Evolutionary conservation across 805 yeast species (phyloP).

Genomic region (Metschnikowia arizonensis): DNA sequence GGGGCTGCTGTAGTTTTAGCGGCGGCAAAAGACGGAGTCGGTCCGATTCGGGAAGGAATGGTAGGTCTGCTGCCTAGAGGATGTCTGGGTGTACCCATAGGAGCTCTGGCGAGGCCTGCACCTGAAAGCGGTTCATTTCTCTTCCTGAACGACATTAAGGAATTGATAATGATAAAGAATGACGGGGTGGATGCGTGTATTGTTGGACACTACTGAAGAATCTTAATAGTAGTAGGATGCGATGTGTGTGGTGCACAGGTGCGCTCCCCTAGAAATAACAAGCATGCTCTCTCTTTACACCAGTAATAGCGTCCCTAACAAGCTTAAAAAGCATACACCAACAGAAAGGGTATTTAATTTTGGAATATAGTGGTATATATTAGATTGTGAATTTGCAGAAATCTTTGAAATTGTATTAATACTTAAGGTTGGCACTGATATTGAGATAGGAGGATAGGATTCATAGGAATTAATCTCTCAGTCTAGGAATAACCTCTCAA

Average conservation of each 20-base stretch:
- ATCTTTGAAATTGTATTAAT: no score
- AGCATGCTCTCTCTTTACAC: neutral
- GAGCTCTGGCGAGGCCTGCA: slow-evolving; percentile 2
- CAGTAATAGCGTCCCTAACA: neutral
- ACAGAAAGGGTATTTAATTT: neutral
- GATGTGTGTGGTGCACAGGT: slow-evolving; percentile 1
- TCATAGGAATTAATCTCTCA: no score
- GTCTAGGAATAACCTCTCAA: no score
- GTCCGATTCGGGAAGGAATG: slow-evolving; percentile 3
- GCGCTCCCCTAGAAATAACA: neutral
- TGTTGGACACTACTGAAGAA: neutral
- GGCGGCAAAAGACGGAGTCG: neutral
- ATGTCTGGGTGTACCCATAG: slow-evolving; percentile 1
- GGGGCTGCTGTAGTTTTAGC: neutral
- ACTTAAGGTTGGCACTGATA: no score
- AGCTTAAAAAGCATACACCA: neutral
- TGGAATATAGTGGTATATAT: no score
- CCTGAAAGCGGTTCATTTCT: slow-evolving; percentile 46
- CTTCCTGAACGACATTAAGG: slow-evolving; percentile 53
- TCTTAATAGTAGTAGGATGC: neutral
- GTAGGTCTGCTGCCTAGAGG: slow-evolving; percentile 3
- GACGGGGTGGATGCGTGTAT: no score
- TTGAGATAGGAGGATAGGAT: no score
- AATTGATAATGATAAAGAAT: no score
- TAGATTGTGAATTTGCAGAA: no score